Evolutionary conservation across 208 protist genomes (phyloP), one percentile per base, ranked within the genome.

Genomic region (Wallacemonas sp.): DNA sequence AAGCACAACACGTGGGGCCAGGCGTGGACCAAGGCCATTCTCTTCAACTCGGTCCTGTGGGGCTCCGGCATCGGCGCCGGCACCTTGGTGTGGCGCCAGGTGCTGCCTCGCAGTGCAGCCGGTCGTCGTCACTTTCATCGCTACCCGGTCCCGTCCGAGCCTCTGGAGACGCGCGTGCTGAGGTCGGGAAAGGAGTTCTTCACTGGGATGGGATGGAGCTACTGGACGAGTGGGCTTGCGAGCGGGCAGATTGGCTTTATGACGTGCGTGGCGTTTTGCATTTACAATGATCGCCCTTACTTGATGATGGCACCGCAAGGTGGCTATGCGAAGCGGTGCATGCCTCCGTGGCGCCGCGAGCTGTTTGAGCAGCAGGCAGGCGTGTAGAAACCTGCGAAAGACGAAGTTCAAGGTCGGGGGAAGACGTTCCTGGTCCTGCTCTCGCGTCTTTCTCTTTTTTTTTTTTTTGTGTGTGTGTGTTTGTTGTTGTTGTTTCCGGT

Each of bases 221-320:
- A 92, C 74, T 95, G 90, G 87, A 48, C 91, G 29, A 82, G 76
- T 65, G 87, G 90, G 11, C 69, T 93, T 16, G 76, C 65, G 8
- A 86, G 75, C 44, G 87, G 86, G 10, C 87, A 92, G n/a, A 36
- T 93, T 18, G 83, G 83, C 25, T 79, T 89, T 42, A 28, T 91
- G 23, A 86, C 79, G 14, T 88, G 80, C 65, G 81, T 92, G 20
- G 36, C 50, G 3, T 90, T 95, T 67, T 89, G 79, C 64, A 71
- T 83, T 39, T 85, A 79, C 57, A 84, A 75, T 54, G 74, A 93
- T 41, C 74, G 87, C 0, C 82, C 85, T 32, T 92, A 91, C 62
- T 65, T 92, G 65, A 92, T 95, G 79, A 95, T 95, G 90, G 77
- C 79, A 8, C 90, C 90, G 16, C 55, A 88, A 25, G 87, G 90